These are phyloP conservation scores for Ophiognomonia clavigignenti-juglandacearum DNA, from an alignment of 2,329 filamentous ascomycete species.

Conservation along the genomic window DNA sequence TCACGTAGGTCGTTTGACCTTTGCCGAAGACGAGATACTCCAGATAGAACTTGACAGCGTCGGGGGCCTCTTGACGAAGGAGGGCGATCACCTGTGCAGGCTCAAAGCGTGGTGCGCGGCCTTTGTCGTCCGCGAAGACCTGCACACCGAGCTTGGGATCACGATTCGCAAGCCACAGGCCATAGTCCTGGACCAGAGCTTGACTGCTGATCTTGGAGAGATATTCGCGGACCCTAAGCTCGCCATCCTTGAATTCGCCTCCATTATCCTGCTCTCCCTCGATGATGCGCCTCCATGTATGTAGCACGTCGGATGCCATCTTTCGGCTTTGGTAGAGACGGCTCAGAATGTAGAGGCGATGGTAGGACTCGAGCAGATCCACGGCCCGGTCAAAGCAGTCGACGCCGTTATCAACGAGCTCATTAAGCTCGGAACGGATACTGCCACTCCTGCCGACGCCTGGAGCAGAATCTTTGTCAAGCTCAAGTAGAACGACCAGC, in stretches of 20 bases:
- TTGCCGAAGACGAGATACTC: slow-evolving; percentile 93
- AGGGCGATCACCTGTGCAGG: slow-evolving; percentile 73
- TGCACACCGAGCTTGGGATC: slow-evolving; percentile 88
- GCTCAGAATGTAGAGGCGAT: slow-evolving; percentile 82
- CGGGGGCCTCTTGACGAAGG: slow-evolving; percentile 74
- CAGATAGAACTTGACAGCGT: slow-evolving; percentile 87
- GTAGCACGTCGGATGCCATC: slow-evolving; percentile 76
- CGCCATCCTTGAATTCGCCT: slow-evolving; percentile 73
- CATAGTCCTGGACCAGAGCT: slow-evolving; percentile 81
- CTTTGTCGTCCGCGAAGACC: slow-evolving; percentile 84
- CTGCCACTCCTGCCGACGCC: slow-evolving; percentile 57
- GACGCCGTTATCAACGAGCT: slow-evolving; percentile 82
- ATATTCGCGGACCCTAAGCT: slow-evolving; percentile 77
- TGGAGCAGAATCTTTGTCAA: slow-evolving; percentile 64
- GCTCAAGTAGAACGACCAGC: slow-evolving; percentile 72
- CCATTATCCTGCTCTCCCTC: slow-evolving; percentile 79
- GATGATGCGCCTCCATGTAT: slow-evolving; percentile 84
- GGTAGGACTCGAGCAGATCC: slow-evolving; percentile 72
- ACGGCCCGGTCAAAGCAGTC: slow-evolving; percentile 89
- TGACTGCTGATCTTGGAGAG: slow-evolving; percentile 78
- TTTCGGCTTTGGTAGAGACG: slow-evolving; percentile 92
- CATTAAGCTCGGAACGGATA: slow-evolving; percentile 75
- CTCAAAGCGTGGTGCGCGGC: slow-evolving; percentile 70
- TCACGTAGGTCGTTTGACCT: slow-evolving; percentile 75
- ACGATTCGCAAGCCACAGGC: slow-evolving; percentile 83